These are phyloP conservation scores for Pilaira anomala DNA, from an alignment of 192 early-diverging fungal genomes.

Conservation along the genomic window DNA sequence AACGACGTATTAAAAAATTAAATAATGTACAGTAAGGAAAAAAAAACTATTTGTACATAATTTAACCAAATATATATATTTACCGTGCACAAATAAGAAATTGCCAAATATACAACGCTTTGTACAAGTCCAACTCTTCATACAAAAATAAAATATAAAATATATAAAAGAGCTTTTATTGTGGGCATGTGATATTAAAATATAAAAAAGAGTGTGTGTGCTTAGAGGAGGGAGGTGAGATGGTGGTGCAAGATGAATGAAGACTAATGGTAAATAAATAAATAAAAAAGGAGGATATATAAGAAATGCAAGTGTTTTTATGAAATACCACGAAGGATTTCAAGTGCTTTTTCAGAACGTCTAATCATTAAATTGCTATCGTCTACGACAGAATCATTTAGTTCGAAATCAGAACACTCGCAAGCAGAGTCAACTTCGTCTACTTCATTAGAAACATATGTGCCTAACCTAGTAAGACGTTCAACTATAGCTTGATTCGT, in stretches of 20 bases:
- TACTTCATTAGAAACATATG: constrained; percentile 4
- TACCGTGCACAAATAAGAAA: background rate
- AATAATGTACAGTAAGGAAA: constrained; percentile 7
- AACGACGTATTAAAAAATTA: constrained; percentile 8
- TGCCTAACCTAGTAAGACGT: constrained; percentile 20
- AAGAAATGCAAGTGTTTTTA: background rate
- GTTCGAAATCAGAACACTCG: constrained; percentile 12
- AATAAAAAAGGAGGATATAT: background rate
- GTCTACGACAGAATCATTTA: background rate
- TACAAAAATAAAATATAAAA: no score
- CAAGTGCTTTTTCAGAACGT: constrained; percentile 5
- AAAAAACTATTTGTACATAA: background rate
- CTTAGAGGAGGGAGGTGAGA: no score
- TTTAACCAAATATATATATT: no score
- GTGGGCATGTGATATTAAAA: no score
- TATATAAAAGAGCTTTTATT: no score
- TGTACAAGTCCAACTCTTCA: no score
- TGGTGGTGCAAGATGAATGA: no score
- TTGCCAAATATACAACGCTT: no score
- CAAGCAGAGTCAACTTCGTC: constrained; percentile 17
- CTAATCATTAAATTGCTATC: background rate
- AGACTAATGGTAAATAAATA: background rate
- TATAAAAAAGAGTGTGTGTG: no score
- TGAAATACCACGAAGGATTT: constrained; percentile 10
- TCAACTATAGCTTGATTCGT: constrained; percentile 21